These are phyloP conservation scores for Penicillium daleae DNA, from an alignment of 495 filamentous ascomycete genomes.

Conservation along the genomic window DNA sequence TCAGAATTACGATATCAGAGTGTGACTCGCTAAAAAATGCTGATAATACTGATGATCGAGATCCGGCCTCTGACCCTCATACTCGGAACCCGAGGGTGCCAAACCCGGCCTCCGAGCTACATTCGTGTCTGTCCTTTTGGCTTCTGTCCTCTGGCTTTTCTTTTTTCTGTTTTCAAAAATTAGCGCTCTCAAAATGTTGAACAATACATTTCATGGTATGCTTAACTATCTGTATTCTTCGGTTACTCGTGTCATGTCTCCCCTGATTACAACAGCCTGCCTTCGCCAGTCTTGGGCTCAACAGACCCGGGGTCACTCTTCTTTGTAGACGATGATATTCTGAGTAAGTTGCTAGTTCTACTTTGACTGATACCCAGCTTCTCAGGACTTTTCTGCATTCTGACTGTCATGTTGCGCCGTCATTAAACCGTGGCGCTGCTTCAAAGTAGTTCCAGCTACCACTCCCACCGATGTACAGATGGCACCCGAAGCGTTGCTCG, in stretches of 20 bases:
- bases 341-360: background rate
- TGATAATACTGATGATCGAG: background rate
- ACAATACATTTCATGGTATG: background rate
- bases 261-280: background rate
- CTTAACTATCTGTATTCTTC: background rate
- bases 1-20: background rate
- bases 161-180: background rate
- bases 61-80: background rate
- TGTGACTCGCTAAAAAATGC: background rate
- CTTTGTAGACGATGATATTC: background rate
- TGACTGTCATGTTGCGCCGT: background rate
- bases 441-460: background rate
- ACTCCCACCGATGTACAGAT: background rate
- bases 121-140: background rate
- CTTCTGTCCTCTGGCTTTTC: background rate
- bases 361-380: background rate
- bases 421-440: background rate
- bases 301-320: background rate
- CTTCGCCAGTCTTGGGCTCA: background rate
- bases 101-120: conserved; percentile 1
- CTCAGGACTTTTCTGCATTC: background rate
- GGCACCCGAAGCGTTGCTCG: background rate
- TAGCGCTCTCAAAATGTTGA: background rate
- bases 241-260: background rate
- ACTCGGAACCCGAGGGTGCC: background rate